phyloP scores from a whole-genome alignment of 148 eudicot genomes.

The Nepenthes mirabilis region DNA sequence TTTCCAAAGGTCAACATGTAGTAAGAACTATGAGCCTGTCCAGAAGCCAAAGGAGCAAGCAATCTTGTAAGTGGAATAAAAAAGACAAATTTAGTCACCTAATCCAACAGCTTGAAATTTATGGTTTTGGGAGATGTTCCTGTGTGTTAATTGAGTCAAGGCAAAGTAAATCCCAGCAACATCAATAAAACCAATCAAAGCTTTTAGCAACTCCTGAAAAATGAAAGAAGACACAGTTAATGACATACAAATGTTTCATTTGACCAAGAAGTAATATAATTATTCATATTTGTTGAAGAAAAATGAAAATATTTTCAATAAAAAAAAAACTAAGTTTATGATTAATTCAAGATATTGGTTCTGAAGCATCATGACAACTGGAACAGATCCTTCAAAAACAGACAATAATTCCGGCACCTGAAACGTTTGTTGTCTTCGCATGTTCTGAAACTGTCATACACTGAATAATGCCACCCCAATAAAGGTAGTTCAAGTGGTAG shows the following conservation, averaged over 20 bases:
- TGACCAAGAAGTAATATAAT: too few relatives aligned
- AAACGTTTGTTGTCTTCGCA: too few relatives aligned
- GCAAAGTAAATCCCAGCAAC: conserved; percentile 98
- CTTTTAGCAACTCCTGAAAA: conserved; percentile 78
- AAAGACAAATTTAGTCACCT: conserved; percentile 37
- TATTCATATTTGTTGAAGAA: too few relatives aligned
- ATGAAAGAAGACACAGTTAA: background rate
- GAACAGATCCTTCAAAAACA: background rate
- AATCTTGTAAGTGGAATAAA: background rate
- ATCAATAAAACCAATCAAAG: conserved; percentile 84
- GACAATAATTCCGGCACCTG: too few relatives aligned
- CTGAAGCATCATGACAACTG: background rate
- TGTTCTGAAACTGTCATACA: too few relatives aligned
- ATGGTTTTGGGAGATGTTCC: conserved; percentile 96
- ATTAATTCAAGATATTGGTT: too few relatives aligned
- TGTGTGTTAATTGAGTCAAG: conserved; percentile 85
- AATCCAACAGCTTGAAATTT: conserved; percentile 99
- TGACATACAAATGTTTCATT: too few relatives aligned
- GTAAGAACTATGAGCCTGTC: background rate
- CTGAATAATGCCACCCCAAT: too few relatives aligned
- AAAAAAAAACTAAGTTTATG: too few relatives aligned
- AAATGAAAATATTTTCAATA: too few relatives aligned
- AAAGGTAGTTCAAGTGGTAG: too few relatives aligned
- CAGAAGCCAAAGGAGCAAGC: background rate
- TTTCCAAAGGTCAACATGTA: background rate